Evolutionary conservation across 768 basidiomycete genomes (phyloP).

Genomic region (Cystobasidium tubakii): DNA sequence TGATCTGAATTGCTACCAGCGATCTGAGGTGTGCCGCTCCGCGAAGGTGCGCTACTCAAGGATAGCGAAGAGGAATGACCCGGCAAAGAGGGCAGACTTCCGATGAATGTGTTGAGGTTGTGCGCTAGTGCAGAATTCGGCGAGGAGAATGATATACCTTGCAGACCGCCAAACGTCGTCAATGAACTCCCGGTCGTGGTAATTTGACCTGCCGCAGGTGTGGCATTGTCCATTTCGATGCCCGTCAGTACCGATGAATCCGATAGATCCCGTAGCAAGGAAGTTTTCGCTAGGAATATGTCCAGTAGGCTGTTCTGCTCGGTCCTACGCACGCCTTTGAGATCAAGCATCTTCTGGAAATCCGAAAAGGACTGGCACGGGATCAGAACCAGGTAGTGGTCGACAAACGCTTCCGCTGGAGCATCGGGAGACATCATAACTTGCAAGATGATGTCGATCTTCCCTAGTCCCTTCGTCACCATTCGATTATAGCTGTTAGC

Average conservation of each 20-base stretch:
- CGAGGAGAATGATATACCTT: constrained; percentile 18
- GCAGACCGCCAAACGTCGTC: neutral
- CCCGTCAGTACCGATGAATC: constrained; percentile 85
- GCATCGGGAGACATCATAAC: constrained; percentile 94
- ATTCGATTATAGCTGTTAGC: constrained; percentile 67
- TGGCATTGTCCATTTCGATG: constrained; percentile 84
- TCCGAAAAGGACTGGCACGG: constrained; percentile 92
- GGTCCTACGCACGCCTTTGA: constrained; percentile 67
- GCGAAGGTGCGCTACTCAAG: neutral
- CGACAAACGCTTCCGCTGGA: constrained; percentile 85
- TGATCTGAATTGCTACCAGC: neutral
- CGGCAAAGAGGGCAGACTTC: constrained; percentile 20
- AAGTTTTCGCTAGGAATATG: constrained; percentile 83
- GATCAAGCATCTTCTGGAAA: constrained; percentile 78
- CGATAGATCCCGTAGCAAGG: constrained; percentile 79
- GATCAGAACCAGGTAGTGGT: constrained; percentile 89
- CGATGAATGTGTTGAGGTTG: constrained; percentile 33
- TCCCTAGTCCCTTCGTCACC: constrained; percentile 70
- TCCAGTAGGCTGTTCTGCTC: constrained; percentile 87
- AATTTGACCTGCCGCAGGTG: neutral
- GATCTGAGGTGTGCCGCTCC: constrained; percentile 14
- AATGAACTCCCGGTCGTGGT: neutral
- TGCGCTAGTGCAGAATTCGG: constrained; percentile 31
- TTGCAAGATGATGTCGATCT: constrained; percentile 86
- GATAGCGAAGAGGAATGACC: neutral